Conservation (phyloP, 345 rosid genomes). For the Melaleuca alternifolia region DNA sequence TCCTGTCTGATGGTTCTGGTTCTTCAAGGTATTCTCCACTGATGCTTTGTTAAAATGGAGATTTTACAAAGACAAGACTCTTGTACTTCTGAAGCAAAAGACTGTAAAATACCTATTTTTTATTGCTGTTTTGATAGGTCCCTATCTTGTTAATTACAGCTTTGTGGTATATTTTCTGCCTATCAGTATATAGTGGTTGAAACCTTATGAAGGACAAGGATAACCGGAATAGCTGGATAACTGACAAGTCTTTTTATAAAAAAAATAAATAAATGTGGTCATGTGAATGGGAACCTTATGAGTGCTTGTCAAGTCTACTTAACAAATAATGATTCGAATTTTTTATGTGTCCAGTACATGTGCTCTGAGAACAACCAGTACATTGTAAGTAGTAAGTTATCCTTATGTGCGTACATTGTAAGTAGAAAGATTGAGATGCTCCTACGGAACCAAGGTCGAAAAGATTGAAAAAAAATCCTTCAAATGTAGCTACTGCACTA, state of each 20-base stretch:
- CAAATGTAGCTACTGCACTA: background rate
- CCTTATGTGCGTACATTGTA: background rate
- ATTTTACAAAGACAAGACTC: background rate
- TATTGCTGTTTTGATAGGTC: background rate
- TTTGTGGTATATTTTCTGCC: background rate
- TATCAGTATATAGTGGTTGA: background rate
- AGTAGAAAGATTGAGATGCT: too few relatives aligned
- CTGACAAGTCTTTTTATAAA: background rate
- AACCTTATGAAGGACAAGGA: background rate
- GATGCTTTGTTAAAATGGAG: background rate
- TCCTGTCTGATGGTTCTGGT: conserved; percentile 15
- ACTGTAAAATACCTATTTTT: background rate
- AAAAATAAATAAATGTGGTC: background rate
- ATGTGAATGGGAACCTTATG: background rate
- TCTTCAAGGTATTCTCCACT: conserved; percentile 14
- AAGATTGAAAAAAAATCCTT: too few relatives aligned
- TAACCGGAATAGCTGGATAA: background rate
- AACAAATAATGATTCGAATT: background rate
- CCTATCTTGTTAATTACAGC: background rate
- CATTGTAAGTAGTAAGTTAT: background rate
- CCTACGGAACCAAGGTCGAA: too few relatives aligned
- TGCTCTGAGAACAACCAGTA: background rate
- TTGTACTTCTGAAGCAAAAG: background rate
- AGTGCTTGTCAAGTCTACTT: background rate
- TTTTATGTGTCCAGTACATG: background rate